Percentiles rank a stretch among this genome's conserved stretches.
Evolutionary conservation across 257 asterid species (phyloP).

Genomic region (Nicotiana tabacum): DNA sequence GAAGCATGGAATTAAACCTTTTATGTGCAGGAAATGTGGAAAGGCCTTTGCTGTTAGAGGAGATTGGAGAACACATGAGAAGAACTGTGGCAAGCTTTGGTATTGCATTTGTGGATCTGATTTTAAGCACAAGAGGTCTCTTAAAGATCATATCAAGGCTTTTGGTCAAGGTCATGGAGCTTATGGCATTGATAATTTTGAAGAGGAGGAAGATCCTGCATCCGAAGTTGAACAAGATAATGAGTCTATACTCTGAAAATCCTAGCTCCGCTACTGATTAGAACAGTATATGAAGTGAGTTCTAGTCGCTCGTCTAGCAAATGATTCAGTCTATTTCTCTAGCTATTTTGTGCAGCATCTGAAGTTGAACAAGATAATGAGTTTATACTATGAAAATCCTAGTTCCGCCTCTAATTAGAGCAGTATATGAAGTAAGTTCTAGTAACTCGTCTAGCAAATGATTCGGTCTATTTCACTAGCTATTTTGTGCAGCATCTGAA

Average conservation of each 20-base stretch:
- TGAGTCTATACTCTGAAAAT: not conserved
- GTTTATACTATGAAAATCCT: not conserved
- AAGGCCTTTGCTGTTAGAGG: slow-evolving; percentile 82
- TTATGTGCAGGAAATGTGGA: slow-evolving; percentile 76
- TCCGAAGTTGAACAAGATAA: slow-evolving; percentile 78
- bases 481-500: slow-evolving; percentile 40
- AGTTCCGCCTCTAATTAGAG: no score
- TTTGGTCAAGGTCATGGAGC: slow-evolving; percentile 86
- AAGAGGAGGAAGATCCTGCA: slow-evolving; percentile 75
- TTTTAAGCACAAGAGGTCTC: slow-evolving; percentile 75
- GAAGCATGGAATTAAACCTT: slow-evolving; percentile 91
- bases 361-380: slow-evolving; percentile 68
- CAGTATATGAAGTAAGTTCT: no score
- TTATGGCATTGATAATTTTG: slow-evolving; percentile 45
- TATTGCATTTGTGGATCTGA: slow-evolving; percentile 79
- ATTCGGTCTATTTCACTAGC: no score
- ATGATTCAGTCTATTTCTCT: no score
- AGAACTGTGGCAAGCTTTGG: slow-evolving; percentile 86
- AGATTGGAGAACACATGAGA: slow-evolving; percentile 86
- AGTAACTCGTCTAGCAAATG: no score
- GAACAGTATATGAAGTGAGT: no score
- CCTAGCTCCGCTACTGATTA: no score
- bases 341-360: slow-evolving; percentile 28
- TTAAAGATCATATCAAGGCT: slow-evolving; percentile 75
- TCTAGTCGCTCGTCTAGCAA: no score